phyloP scores from a whole-genome alignment of 768 basidiomycete genomes.

The Boletus eberwhitei region DNA sequence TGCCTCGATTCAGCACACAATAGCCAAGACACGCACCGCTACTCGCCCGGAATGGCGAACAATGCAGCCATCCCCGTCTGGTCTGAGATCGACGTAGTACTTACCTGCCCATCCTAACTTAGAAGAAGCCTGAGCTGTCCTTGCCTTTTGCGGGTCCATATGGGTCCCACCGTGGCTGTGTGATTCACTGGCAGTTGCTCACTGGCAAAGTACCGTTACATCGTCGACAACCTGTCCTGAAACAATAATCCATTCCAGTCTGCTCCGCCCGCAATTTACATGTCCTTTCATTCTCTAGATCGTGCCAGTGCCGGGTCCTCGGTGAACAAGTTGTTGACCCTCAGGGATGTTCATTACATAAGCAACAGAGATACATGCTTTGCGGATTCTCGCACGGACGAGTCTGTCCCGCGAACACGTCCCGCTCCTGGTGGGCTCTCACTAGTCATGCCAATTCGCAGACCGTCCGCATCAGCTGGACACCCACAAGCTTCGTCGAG shows the following conservation, averaged over 20 bases:
- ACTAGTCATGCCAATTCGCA: conserved; percentile 48
- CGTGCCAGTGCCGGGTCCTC: not conserved
- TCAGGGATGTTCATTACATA: conserved; percentile 19
- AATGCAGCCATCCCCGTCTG: conserved; percentile 17
- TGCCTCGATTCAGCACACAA: conserved; percentile 26
- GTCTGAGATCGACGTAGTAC: conserved; percentile 18
- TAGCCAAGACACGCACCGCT: conserved; percentile 21
- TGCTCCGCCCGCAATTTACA: not conserved
- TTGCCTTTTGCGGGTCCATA: conserved; percentile 40
- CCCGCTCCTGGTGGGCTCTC: conserved; percentile 24
- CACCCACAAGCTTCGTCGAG: conserved; percentile 40
- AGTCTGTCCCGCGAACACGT: conserved; percentile 10
- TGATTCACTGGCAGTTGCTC: not conserved
- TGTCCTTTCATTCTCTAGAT: not conserved
- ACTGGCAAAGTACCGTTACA: not conserved
- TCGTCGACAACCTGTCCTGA: not conserved
- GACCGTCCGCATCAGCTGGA: conserved; percentile 59
- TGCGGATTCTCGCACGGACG: conserved; percentile 23
- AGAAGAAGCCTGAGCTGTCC: conserved; percentile 2
- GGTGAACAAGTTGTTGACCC: not conserved
- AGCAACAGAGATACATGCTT: conserved; percentile 4
- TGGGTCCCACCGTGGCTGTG: conserved; percentile 43
- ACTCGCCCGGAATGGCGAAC: conserved; percentile 26
- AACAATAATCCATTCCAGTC: not conserved
- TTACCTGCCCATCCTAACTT: not conserved